Evolutionary conservation across 2,329 filamentous ascomycete genomes (phyloP), one percentile per base, ranked within the genome.

Genomic region (Penicillium sclerotigenum): DNA sequence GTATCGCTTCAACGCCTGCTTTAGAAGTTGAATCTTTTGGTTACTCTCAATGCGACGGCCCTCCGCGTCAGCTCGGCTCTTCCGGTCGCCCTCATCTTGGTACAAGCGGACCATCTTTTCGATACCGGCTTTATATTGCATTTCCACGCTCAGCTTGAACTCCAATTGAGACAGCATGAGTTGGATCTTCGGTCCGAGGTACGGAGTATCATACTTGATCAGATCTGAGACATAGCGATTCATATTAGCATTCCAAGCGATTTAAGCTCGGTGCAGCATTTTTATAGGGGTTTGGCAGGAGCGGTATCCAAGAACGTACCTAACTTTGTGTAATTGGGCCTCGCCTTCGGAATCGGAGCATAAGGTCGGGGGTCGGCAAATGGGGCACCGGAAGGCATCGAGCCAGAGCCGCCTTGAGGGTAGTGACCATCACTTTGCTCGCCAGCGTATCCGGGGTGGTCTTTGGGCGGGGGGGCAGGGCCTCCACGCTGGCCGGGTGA

Each of bases 101-200:
- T 99, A 99, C 34, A 99, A 81, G 73, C 94, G 91, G 45, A 97
- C 90, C 94, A 99, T 97, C 80, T 99, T 99, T 76, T 99, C 94
- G 66, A 99, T 94, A 59, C 94, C 94, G 70, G 96, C 95, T 64
- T 97, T 91, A 76, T 99, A 99, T 77, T 99, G 94, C 73, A 97
- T 96, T 74, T 99, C 94, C 28, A 99, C 94, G 64, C 94, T 96
- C 59, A 99, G 83, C 79, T 99, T 99, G 80, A 99, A 99, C 75
- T 97, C 91, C 61, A 99, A 87, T 75, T 99, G 94, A 46, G 94
- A 96, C 70, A 99, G 81, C 94, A 99, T 99, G 69, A 97, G 89
- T 79, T 99, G 94, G 69, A 99, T 99, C 65, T 95, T 91, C 58
- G 94, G 93, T 33, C 94, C 94, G 60, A 99, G 87, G 73, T 97